Evolutionary conservation across 495 filamentous ascomycete species (phyloP).

Genomic region (Daldinia decipiens): DNA sequence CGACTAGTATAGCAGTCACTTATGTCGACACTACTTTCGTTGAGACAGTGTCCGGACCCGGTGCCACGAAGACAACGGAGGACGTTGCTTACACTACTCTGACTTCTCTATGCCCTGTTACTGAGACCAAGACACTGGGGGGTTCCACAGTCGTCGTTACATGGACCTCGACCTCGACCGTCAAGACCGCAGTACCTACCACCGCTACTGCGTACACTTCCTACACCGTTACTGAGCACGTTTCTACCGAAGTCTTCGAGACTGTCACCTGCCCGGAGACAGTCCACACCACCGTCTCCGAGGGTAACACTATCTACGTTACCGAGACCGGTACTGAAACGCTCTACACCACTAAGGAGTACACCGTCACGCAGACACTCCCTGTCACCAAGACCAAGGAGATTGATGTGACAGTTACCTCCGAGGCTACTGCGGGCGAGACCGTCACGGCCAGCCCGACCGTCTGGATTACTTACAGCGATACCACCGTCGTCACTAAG

Average conservation of each 20-base stretch:
- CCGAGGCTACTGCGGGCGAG: conserved; percentile 46
- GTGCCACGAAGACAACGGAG: conserved; percentile 41
- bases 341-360: conserved; percentile 44
- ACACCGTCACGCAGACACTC: conserved; percentile 49
- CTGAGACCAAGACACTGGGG: conserved; percentile 56
- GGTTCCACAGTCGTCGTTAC: conserved; percentile 55
- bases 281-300: conserved; percentile 54
- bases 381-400: conserved; percentile 52
- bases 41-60: conserved; percentile 44
- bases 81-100: conserved; percentile 52
- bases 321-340: conserved; percentile 60
- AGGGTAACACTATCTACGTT: conserved; percentile 53
- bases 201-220: conserved; percentile 44
- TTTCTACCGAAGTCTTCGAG: conserved; percentile 53
- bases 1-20: conserved; percentile 51
- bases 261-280: conserved; percentile 57
- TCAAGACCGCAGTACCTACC: conserved; percentile 42
- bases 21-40: conserved; percentile 45
- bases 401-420: conserved; percentile 49
- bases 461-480: conserved; percentile 46
- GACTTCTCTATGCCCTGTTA: conserved; percentile 55
- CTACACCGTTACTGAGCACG: conserved; percentile 52
- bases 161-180: conserved; percentile 56
- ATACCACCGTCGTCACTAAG: conserved; percentile 44
- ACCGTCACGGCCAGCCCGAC: conserved; percentile 47